phyloP scores from a whole-genome alignment of 148 eudicot genomes.

The Heliosperma pusillum region DNA sequence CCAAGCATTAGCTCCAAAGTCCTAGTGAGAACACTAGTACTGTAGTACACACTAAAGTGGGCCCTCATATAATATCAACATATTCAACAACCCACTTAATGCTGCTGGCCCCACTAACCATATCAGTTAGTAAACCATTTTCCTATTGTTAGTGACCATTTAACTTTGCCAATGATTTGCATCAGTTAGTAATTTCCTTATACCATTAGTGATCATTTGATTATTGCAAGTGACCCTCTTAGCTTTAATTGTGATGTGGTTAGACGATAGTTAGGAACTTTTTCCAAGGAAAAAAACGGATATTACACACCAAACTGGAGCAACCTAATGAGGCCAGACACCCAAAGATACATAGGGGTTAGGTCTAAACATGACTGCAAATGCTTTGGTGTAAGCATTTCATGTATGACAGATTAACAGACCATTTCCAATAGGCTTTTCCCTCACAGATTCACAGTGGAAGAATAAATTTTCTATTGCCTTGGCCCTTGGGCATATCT shows the following conservation, averaged over 20 bases:
- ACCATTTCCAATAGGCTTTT: neutral
- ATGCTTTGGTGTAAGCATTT: neutral
- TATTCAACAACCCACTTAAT: too few species aligned
- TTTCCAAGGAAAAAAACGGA: neutral
- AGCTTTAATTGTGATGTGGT: neutral
- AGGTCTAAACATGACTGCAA: neutral
- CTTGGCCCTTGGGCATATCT: too few species aligned
- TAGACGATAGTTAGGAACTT: neutral
- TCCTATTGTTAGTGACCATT: too few species aligned
- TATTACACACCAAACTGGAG: neutral
- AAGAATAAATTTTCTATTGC: neutral
- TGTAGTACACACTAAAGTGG: too few species aligned
- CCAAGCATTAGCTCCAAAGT: neutral
- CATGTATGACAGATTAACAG: neutral
- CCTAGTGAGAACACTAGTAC: too few species aligned
- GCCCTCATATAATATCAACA: too few species aligned
- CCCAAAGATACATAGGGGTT: neutral
- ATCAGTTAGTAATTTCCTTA: too few species aligned
- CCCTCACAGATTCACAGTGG: neutral
- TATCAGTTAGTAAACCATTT: too few species aligned
- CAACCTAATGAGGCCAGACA: neutral
- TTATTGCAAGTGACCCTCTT: neutral
- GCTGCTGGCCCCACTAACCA: too few species aligned
- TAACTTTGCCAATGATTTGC: too few species aligned
- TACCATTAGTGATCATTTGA: too few species aligned